These are phyloP conservation scores for Malania oleifera DNA, from an alignment of 164 flowering plant genomes.

Conservation along the genomic window DNA sequence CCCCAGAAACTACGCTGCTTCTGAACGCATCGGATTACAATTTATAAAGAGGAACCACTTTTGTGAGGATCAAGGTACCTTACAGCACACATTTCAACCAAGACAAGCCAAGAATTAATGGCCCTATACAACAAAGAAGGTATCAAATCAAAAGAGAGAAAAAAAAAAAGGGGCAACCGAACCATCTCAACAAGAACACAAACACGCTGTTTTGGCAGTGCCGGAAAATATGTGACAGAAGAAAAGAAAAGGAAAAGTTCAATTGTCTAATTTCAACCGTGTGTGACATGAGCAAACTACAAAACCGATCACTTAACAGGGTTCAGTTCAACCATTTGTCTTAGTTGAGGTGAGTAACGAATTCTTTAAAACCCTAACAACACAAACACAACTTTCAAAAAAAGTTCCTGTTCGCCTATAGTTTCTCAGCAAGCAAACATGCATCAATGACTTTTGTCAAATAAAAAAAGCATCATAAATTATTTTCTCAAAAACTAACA, in stretches of 20 bases:
- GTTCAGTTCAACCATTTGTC: background rate
- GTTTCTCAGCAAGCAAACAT: conserved; percentile 2
- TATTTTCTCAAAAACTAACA: too few relatives aligned
- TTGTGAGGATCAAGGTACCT: background rate
- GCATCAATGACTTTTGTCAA: too few relatives aligned
- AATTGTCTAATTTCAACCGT: too few relatives aligned
- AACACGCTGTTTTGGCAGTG: background rate
- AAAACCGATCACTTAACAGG: too few relatives aligned
- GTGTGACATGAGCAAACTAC: too few relatives aligned
- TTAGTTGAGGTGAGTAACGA: background rate
- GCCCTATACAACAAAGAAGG: background rate
- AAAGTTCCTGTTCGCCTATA: background rate
- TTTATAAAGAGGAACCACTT: too few relatives aligned
- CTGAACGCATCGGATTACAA: too few relatives aligned
- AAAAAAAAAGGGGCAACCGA: too few relatives aligned
- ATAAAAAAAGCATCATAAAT: too few relatives aligned
- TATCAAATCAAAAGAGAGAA: background rate
- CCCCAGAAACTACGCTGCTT: too few relatives aligned
- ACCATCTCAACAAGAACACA: background rate
- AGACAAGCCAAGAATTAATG: conserved; percentile 11
- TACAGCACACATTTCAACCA: conserved; percentile 7
- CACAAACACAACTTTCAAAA: background rate
- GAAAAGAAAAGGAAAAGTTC: too few relatives aligned
- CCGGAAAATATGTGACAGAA: background rate
- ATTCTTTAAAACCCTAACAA: background rate